Evolutionary conservation across 257 asterid genomes (phyloP).

Genomic region (Avicennia marina): DNA sequence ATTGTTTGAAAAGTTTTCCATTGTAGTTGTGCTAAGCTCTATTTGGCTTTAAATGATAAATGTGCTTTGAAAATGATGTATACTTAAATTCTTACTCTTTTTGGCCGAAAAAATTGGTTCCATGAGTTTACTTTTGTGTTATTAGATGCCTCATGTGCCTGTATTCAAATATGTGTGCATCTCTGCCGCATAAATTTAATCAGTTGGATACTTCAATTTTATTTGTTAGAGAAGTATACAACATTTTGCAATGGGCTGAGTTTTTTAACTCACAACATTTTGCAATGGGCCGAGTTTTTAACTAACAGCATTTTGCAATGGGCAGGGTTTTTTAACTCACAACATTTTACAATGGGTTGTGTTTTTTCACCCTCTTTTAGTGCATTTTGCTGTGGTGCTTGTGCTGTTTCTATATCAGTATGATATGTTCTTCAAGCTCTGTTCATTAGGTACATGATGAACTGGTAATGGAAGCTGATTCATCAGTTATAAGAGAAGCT

Average conservation of each 20-base stretch:
- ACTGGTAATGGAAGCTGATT: conserved; percentile 82
- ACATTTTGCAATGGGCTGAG: not conserved
- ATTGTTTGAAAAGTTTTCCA: not conserved
- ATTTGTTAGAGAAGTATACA: not conserved
- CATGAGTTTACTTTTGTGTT: not conserved
- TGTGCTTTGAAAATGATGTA: not conserved
- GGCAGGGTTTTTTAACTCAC: too few relatives aligned
- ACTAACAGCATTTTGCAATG: too few relatives aligned
- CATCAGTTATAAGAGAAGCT: conserved; percentile 73
- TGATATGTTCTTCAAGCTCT: conserved; percentile 11
- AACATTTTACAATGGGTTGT: not conserved
- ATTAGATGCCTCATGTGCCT: not conserved
- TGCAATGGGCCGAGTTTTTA: not conserved
- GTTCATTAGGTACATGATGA: conserved; percentile 82
- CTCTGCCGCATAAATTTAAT: not conserved
- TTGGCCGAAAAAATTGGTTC: not conserved
- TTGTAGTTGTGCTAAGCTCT: not conserved
- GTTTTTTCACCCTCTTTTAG: too few relatives aligned
- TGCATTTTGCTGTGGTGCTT: too few relatives aligned
- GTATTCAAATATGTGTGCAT: not conserved
- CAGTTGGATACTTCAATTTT: not conserved
- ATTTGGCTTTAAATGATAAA: not conserved
- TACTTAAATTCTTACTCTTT: not conserved
- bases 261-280: not conserved
- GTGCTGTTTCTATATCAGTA: too few relatives aligned